A percentile compares a stretch with the other conserved stretches of the same genome.
These are phyloP conservation scores for Cylindrodendrum hubeiense DNA, from an alignment of 2,329 filamentous ascomycete genomes.

Conservation along the genomic window DNA sequence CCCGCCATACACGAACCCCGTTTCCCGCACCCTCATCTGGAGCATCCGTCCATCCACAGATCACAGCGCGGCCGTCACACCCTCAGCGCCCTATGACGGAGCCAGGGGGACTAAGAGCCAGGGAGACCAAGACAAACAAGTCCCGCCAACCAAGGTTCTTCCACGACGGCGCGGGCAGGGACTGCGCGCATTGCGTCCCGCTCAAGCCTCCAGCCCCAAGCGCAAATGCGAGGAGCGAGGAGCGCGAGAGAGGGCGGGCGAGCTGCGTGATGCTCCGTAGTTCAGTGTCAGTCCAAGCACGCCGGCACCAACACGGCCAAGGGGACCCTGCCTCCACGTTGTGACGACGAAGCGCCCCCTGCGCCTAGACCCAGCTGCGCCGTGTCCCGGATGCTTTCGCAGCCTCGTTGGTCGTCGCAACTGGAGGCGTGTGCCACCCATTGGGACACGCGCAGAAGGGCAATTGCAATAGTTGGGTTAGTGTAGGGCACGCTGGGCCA, in stretches of 20 bases:
- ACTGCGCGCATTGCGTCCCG: neutral
- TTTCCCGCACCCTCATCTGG: constrained; percentile 10
- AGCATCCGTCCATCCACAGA: neutral
- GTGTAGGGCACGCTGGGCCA: no score
- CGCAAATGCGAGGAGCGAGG: neutral
- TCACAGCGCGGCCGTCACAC: neutral
- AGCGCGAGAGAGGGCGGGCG: neutral
- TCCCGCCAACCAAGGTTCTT: constrained; percentile 15
- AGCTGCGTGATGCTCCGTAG: neutral
- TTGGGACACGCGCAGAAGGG: constrained; percentile 3
- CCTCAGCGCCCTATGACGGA: neutral
- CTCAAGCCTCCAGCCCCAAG: constrained; percentile 2
- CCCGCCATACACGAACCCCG: constrained; percentile 13
- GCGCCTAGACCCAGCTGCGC: constrained; percentile 1
- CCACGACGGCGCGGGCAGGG: neutral
- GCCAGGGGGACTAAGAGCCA: no score
- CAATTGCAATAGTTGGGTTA: constrained; percentile 2
- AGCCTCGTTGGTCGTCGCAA: neutral
- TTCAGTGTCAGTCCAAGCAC: neutral
- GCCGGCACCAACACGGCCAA: neutral
- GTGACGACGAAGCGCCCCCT: constrained; percentile 9
- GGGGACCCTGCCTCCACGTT: constrained; percentile 17
- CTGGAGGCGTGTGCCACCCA: neutral
- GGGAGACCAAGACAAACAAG: neutral
- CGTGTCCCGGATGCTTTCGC: neutral